Percentiles rank a stretch among this genome's conserved stretches.
phyloP scores from a whole-genome alignment of 2,329 filamentous ascomycete genomes.

The Epicoccum nigrum region DNA sequence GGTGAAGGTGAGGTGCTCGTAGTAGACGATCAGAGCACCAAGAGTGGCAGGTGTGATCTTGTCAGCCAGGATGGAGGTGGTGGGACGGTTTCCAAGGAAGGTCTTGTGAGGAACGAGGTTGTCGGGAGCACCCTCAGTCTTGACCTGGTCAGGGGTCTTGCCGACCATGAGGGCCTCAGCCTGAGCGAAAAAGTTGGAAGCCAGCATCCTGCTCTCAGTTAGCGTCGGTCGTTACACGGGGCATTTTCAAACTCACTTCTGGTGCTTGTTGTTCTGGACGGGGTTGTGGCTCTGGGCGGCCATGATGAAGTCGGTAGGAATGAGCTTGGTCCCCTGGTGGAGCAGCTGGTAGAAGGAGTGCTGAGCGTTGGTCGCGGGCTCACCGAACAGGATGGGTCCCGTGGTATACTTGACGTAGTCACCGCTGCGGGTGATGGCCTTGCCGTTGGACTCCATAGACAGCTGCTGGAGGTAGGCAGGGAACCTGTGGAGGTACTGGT shows the following conservation, averaged over 20 bases:
- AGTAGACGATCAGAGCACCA: constrained; percentile 96
- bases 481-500: constrained; percentile 99
- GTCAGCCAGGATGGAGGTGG: constrained; percentile 90
- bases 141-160: constrained; percentile 81
- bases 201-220: constrained; percentile 68
- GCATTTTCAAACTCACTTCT: constrained; percentile 63
- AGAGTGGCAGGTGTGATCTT: constrained; percentile 94
- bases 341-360: constrained; percentile 99
- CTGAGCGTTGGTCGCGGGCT: constrained; percentile 98
- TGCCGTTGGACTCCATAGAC: constrained; percentile 99
- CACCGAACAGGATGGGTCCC: constrained; percentile 92
- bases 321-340: constrained; percentile 98
- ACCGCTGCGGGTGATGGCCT: constrained; percentile 88
- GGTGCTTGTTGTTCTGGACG: constrained; percentile 88
- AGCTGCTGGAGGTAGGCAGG: constrained; percentile 98
- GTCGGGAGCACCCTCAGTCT: constrained; percentile 74
- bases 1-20: constrained; percentile 97
- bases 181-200: constrained; percentile 90
- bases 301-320: constrained; percentile 96
- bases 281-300: constrained; percentile 97
- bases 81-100: constrained; percentile 96
- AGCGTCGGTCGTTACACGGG: constrained; percentile 15
- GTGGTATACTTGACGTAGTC: constrained; percentile 97
- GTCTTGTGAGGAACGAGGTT: constrained; percentile 96
- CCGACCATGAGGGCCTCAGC: constrained; percentile 90